phyloP scores from a whole-genome alignment of 768 basidiomycete species.

The Lentinus brumalis region DNA sequence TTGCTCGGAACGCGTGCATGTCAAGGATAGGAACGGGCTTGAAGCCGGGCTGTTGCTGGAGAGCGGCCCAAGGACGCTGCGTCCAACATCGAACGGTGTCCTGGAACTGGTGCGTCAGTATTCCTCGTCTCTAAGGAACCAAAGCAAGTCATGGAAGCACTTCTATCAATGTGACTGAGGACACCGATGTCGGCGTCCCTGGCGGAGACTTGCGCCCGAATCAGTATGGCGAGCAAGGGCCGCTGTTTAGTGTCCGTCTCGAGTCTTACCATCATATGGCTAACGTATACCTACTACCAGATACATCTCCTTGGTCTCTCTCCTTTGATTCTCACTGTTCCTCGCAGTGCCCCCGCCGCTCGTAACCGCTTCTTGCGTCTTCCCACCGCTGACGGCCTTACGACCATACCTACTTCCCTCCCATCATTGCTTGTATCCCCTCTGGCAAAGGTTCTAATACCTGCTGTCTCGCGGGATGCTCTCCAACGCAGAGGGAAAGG shows the following conservation, averaged over 20 bases:
- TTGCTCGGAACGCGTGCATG: slow-evolving; percentile 52
- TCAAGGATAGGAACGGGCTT: slow-evolving; percentile 32
- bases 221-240: neutral
- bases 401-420: slow-evolving; percentile 46
- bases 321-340: slow-evolving; percentile 63
- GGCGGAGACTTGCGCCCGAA: no score
- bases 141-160: no score
- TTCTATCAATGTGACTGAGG: no score
- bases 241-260: neutral
- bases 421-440: slow-evolving; percentile 38
- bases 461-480: slow-evolving; percentile 59
- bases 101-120: slow-evolving; percentile 71
- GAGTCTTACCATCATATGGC: neutral
- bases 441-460: slow-evolving; percentile 49
- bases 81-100: slow-evolving; percentile 73
- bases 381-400: slow-evolving; percentile 53
- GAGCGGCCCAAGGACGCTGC: slow-evolving; percentile 82
- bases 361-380: slow-evolving; percentile 74
- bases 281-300: slow-evolving; percentile 41
- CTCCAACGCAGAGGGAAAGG: slow-evolving; percentile 34
- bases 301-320: slow-evolving; percentile 72
- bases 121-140: neutral
- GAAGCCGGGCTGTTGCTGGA: slow-evolving; percentile 63
- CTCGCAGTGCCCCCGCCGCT: slow-evolving; percentile 70
- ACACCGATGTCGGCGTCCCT: no score